Base-by-base conservation (phyloP, 1,284 basidiomycete species). In the Neonothopanus nambi region DNA sequence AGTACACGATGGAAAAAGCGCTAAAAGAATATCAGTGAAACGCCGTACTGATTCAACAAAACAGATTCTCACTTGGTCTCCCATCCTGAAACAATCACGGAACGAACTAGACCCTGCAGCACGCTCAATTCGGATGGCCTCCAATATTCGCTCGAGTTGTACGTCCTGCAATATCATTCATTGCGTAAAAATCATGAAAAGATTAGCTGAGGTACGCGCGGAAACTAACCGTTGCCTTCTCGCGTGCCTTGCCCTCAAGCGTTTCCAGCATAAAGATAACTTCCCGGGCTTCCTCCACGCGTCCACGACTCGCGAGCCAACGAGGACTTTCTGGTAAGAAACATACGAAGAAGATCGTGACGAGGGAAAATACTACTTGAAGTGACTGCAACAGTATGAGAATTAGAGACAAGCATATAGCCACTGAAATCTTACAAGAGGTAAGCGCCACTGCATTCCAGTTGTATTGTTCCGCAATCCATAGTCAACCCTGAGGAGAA, bases 291-390 rank as follows among this genome's bases (percentile, higher is more conserved):
- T 87, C 80, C 2, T 79, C 79, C 45, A 80, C 70, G 38, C 81
- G 76, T 15, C 81, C 81, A 40, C 80, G 75, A 63, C 82, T 84
- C 30, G 86, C 68, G 17, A 89, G 77, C 85, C 82, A 89, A 66
- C 87, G 75, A 11, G 87, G 87, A 6, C 84, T 87, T 65, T 89
- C 87, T 36, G 85, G 85, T 26, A 89, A 9, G 8, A 33, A 33
- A 13, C 30, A 33, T 62, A 58, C 48, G 8, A 59, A 59, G 36
- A 54, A 51, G 18, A 62, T 54, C 5, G 60, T 55, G 18, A 60
- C 53, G 26, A 62, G 13, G 4, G 57, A 41, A 26, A 61, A 57
- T 36, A 61, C 43, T 44, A 33, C 48, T 59, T 28, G 60, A 56
- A 49, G 59, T 52, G 51, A 46, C 51, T 52, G 24, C n/a, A 46